Base-by-base conservation (phyloP, 2,329 filamentous ascomycete species). In the Emericellopsis cladophorae region DNA sequence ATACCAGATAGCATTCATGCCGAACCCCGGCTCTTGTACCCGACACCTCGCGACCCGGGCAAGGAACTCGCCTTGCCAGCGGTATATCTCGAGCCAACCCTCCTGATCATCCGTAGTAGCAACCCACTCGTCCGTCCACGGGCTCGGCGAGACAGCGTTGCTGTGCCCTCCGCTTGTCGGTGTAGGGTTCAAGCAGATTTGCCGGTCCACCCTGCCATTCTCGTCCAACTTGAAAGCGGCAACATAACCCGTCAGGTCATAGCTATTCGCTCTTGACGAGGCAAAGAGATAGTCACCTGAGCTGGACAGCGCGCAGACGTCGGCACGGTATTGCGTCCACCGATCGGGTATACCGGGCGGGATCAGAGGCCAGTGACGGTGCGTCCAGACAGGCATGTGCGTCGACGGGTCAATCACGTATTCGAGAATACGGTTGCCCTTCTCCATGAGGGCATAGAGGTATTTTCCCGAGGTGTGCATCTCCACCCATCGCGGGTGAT, bases 1-100 rank as follows among this genome's bases (percentile, higher is more conserved):
- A 59, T 92, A 92, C 87, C 87, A 94, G 47, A 93, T 88, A n/a
- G 86, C 86, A 62, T 94, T 94, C 87, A 94, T 94, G 2, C 86
- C 86, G 57, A 94, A 94, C 2, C 87, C 87, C n/a, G 84, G 84
- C 65, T 93, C 87, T 6, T 79, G 78, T 31, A 93, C 79, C 49
- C 85, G 78, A 46, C 84, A 67, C 46, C 84, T 71, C 14, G 86
- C 86, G 7, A 93, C 86, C 4, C 86, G 68, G 2, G 77, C 81
- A 40, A 94, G 62, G 50, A 81, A 85, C 67, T 92, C 86, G 44
- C 88, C 81, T 48, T 81, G 72, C 84, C 86, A 94, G 41, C 86
- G 71, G 58, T 93, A 93, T 42, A 94, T 84, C 65, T 94, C 87
- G 16, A 94, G 64, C 65, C 83, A 90, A 6, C 87, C 87, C 49